Conservation (phyloP, 148 eudicot species). For the Rhododendron griersonianum region DNA sequence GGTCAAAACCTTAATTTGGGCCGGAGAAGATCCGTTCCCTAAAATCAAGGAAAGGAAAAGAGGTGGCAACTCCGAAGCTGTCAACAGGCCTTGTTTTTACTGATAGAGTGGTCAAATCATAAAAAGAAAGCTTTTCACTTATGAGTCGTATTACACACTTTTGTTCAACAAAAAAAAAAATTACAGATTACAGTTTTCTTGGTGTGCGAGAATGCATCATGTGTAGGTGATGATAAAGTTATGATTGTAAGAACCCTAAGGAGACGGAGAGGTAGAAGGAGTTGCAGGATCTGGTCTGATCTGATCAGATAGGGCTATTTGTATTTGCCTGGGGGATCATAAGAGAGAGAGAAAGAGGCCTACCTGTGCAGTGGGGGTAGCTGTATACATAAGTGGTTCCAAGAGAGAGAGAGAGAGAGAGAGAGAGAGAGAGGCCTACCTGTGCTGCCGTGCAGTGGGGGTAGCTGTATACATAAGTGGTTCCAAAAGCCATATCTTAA, state of each 20-base stretch:
- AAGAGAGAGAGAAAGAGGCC: not conserved
- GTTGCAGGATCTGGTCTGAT: not conserved
- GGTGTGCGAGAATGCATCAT: not conserved
- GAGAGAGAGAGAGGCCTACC: no score
- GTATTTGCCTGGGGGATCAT: conserved; percentile 27
- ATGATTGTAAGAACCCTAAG: conserved; percentile 18
- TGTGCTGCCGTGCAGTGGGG: no score
- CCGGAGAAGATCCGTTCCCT: no score
- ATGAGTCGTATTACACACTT: not conserved
- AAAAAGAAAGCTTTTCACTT: not conserved
- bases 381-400: no score
- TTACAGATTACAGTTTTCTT: not conserved
- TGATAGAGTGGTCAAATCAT: not conserved
- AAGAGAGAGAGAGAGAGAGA: no score
- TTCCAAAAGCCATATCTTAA: conserved; percentile 4
- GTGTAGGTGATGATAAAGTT: not conserved
- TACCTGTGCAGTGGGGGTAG: no score
- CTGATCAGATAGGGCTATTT: not conserved
- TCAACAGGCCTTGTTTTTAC: not conserved
- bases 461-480: not conserved
- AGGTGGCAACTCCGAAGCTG: not conserved
- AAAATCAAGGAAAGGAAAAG: not conserved
- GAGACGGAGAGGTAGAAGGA: conserved; percentile 25
- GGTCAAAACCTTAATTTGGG: no score
- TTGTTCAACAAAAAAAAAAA: no score